Base-by-base conservation (phyloP, 192 early-diverging fungal species). In the Mortierella alpina region DNA sequence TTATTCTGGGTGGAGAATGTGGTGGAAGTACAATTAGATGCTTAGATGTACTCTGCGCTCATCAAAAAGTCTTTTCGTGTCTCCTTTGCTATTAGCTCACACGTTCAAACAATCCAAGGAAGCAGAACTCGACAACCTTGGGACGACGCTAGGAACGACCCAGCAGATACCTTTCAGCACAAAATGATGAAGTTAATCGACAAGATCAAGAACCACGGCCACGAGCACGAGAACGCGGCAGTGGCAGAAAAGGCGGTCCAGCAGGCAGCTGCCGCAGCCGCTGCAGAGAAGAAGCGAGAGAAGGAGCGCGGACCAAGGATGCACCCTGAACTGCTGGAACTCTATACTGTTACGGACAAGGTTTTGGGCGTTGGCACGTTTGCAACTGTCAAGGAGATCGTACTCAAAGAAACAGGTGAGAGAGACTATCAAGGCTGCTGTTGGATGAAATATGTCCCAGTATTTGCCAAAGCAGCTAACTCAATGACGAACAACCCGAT, bases 311-410 rank as follows among this genome's bases (percentile, higher is more conserved):
- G 77, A 48, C 70, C 77, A 6, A 72, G 31, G 55, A 59, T 80
- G 53, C 77, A 80, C 44, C 77, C 77, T 3, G 77, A 80, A 23
- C n/a, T 80, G 59, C 31, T 80, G 44, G 77, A 80, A 53, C 70
- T 80, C 20, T 88, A 88, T 39, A 67, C 39, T 12, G 48, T 88
- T 49, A 76, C 75, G 10, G 75, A 83, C n/a, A 84, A 83, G 45
- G 70, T 72, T 15, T 50, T 86, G 22, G 82, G 83, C 48, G 75
- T 82, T 15, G 86, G 83, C 9, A 83, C 83, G 6, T 90, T 89
- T 87, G 92, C 90, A 0, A 80, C 82, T 9, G 91, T 93, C 4
- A 90, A 91, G 54, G 88, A 91, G 79, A 88, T 86, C 73, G 75
- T 84, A 5, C 75, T 88, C 14, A 89, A 84, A 39, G 57, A 59